Conservation (phyloP, 2,329 filamentous ascomycete genomes). For the Colletotrichum acutatum region DNA sequence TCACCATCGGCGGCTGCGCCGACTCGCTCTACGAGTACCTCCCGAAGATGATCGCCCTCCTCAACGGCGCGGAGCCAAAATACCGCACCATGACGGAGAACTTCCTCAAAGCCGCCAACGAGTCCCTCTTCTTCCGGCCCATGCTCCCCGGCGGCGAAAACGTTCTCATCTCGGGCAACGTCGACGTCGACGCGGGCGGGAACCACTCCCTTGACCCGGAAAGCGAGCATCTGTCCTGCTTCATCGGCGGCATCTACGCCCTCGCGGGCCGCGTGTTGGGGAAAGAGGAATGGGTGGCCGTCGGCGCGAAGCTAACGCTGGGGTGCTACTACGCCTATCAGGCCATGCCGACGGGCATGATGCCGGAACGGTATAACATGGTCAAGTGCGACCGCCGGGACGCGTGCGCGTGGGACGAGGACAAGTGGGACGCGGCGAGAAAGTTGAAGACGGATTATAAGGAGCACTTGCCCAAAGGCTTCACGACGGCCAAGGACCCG, state of each 20-base stretch:
- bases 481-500: constrained; percentile 65
- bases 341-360: constrained; percentile 59
- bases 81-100: constrained; percentile 68
- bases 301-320: constrained; percentile 56
- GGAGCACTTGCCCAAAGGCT: constrained; percentile 62
- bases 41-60: constrained; percentile 62
- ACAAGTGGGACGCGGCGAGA: constrained; percentile 39
- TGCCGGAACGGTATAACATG: constrained; percentile 62
- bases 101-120: constrained; percentile 64
- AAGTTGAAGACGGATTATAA: constrained; percentile 41
- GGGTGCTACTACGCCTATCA: constrained; percentile 64
- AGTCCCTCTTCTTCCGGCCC: constrained; percentile 71
- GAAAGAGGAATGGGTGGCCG: constrained; percentile 52
- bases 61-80: constrained; percentile 65
- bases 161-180: constrained; percentile 64
- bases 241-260: constrained; percentile 61
- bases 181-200: constrained; percentile 37
- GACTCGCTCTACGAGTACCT: constrained; percentile 57
- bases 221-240: constrained; percentile 62
- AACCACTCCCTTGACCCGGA: constrained; percentile 42
- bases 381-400: constrained; percentile 50
- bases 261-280: constrained; percentile 58
- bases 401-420: constrained; percentile 57
- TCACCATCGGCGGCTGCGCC: constrained; percentile 51
- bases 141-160: constrained; percentile 61